These are phyloP conservation scores for Thermothelomyces thermophilus DNA, from an alignment of 2,329 filamentous ascomycete genomes.

Conservation along the genomic window DNA sequence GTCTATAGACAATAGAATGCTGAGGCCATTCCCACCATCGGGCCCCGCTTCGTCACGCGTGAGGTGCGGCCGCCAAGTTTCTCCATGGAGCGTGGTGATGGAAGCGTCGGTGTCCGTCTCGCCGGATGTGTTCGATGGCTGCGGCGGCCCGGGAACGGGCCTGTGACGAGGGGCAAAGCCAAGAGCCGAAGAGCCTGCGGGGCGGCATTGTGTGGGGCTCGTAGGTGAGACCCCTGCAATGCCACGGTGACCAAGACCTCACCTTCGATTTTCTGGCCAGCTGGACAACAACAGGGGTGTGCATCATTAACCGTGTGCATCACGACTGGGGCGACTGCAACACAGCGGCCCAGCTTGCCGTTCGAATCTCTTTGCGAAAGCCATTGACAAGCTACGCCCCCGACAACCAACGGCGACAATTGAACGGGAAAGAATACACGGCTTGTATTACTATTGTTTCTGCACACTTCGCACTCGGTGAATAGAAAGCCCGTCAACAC, in stretches of 20 bases:
- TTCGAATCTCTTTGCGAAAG: background rate
- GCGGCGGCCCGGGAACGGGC: background rate
- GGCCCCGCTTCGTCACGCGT: constrained; percentile 3
- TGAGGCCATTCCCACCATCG: constrained; percentile 10
- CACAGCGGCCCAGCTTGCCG: background rate
- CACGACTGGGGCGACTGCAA: constrained; percentile 3
- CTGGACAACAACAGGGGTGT: constrained; percentile 22
- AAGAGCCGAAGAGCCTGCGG: constrained; percentile 4
- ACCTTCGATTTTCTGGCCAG: constrained; percentile 25
- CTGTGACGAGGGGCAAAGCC: constrained; percentile 17
- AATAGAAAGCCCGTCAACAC: background rate
- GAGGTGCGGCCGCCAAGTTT: constrained; percentile 2
- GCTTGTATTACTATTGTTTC: background rate
- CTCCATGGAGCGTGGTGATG: constrained; percentile 10
- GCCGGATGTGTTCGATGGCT: background rate
- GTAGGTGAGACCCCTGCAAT: background rate
- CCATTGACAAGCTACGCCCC: constrained; percentile 7
- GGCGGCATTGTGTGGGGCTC: constrained; percentile 2
- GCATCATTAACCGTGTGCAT: background rate
- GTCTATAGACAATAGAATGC: background rate
- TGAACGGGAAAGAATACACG: background rate
- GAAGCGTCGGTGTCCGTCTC: background rate
- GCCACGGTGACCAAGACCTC: constrained; percentile 4
- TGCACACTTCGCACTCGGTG: background rate
- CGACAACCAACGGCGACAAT: background rate